phyloP scores from a whole-genome alignment of 495 filamentous ascomycete species.

The Neurospora sp. region DNA sequence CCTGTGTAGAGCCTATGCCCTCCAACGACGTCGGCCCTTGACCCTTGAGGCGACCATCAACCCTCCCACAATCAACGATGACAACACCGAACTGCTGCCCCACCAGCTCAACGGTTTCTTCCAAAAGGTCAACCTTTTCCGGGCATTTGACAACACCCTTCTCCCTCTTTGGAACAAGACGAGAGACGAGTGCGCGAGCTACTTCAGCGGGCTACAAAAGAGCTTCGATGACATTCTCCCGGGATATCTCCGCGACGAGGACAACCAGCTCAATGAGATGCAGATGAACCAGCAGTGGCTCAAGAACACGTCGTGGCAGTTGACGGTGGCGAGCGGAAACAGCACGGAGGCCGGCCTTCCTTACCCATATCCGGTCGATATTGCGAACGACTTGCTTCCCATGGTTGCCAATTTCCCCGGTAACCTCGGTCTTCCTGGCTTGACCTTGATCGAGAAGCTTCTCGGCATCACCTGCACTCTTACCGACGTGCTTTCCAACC shows the following conservation, averaged over 20 bases:
- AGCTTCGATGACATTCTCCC: slow-evolving; percentile 57
- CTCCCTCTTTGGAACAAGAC: slow-evolving; percentile 66
- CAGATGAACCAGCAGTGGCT: slow-evolving; percentile 73
- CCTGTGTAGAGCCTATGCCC: slow-evolving; percentile 50
- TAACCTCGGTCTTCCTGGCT: slow-evolving; percentile 48
- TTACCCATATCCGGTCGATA: slow-evolving; percentile 60
- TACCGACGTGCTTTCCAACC: slow-evolving; percentile 60
- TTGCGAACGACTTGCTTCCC: slow-evolving; percentile 56
- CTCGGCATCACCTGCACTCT: slow-evolving; percentile 66
- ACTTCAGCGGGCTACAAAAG: slow-evolving; percentile 52
- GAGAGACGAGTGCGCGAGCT: slow-evolving; percentile 44
- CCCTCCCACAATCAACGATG: slow-evolving; percentile 52
- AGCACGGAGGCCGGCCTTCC: slow-evolving; percentile 48
- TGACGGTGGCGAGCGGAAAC: slow-evolving; percentile 39
- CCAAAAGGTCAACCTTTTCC: slow-evolving; percentile 56
- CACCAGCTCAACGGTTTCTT: slow-evolving; percentile 51
- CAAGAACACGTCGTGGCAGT: slow-evolving; percentile 71
- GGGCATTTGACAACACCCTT: slow-evolving; percentile 62
- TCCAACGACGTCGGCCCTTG: slow-evolving; percentile 62
- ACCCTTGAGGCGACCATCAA: slow-evolving; percentile 49
- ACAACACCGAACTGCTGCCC: slow-evolving; percentile 47
- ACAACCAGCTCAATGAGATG: slow-evolving; percentile 61
- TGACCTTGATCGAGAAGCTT: slow-evolving; percentile 69
- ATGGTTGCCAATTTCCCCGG: slow-evolving; percentile 61
- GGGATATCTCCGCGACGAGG: slow-evolving; percentile 48